phyloP scores from a whole-genome alignment of 495 filamentous ascomycete species.

The Talaromyces adpressus region DNA sequence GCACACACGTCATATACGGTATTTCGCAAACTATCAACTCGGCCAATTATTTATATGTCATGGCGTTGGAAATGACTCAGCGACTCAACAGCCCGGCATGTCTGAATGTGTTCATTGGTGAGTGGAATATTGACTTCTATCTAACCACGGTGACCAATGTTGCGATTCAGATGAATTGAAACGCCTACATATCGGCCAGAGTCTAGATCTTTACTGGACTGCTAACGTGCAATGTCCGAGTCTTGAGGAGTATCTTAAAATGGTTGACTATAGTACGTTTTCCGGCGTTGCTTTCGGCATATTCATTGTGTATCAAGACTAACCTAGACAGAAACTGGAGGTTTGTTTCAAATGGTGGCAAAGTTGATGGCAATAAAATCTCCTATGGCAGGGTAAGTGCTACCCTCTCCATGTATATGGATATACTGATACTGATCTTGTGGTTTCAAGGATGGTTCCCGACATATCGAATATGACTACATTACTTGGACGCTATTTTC shows the following conservation, averaged over 20 bases:
- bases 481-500: neutral
- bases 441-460: neutral
- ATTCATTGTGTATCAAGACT: neutral
- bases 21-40: slow-evolving; percentile 81
- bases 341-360: neutral
- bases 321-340: neutral
- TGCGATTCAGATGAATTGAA: neutral
- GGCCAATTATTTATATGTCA: slow-evolving; percentile 65
- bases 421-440: neutral
- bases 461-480: neutral
- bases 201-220: neutral
- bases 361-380: neutral
- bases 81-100: neutral
- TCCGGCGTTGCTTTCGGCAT: neutral
- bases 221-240: neutral
- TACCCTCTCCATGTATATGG: neutral
- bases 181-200: neutral
- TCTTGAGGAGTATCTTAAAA: neutral
- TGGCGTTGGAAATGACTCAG: neutral
- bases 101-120: neutral
- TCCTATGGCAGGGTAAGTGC: neutral
- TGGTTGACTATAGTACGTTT: neutral
- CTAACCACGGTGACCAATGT: neutral
- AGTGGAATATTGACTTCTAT: too few relatives aligned
- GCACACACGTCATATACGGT: slow-evolving; percentile 77